These are phyloP conservation scores for Chlamydomonas sp. DNA, from an alignment of 139 green algal species.

Conservation along the genomic window DNA sequence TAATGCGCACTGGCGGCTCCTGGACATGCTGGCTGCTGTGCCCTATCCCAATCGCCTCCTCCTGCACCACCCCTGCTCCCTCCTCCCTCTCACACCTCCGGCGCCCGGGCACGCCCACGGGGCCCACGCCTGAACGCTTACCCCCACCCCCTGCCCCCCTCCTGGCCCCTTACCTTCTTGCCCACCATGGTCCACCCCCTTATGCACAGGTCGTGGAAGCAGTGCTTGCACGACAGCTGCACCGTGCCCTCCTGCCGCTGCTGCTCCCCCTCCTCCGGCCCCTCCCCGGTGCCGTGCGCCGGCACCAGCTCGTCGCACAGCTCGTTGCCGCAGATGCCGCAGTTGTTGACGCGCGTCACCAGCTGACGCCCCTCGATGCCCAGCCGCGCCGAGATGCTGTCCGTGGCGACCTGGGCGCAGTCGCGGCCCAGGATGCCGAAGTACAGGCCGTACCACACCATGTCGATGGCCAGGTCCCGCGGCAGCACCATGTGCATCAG, in stretches of 20 bases:
- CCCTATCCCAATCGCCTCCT: too few species aligned
- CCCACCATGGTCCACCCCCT: slow-evolving; percentile 90
- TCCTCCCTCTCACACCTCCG: too few species aligned
- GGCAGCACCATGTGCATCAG: slow-evolving; percentile 54
- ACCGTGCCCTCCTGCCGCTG: slow-evolving; percentile 50
- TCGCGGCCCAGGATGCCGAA: slow-evolving; percentile 90
- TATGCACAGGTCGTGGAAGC: slow-evolving; percentile 90
- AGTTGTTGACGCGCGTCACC: slow-evolving; percentile 66
- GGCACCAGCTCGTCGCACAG: slow-evolving; percentile 50
- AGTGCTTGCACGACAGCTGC: slow-evolving; percentile 90
- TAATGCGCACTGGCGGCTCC: neutral
- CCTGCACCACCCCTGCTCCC: too few species aligned
- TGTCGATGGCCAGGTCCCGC: slow-evolving; percentile 40
- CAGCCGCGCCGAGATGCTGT: slow-evolving; percentile 58
- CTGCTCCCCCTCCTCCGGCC: neutral
- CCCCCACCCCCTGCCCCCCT: too few species aligned
- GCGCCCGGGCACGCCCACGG: too few species aligned
- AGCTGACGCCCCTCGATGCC: slow-evolving; percentile 58
- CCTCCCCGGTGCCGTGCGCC: neutral
- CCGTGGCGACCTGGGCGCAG: slow-evolving; percentile 84
- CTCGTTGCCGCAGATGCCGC: slow-evolving; percentile 84
- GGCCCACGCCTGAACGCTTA: too few species aligned
- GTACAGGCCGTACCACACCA: slow-evolving; percentile 89
- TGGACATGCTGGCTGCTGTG: too few species aligned
- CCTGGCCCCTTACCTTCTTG: slow-evolving; percentile 67